Conservation (phyloP, 331 rosid species). For the Dryas integrifolia region DNA sequence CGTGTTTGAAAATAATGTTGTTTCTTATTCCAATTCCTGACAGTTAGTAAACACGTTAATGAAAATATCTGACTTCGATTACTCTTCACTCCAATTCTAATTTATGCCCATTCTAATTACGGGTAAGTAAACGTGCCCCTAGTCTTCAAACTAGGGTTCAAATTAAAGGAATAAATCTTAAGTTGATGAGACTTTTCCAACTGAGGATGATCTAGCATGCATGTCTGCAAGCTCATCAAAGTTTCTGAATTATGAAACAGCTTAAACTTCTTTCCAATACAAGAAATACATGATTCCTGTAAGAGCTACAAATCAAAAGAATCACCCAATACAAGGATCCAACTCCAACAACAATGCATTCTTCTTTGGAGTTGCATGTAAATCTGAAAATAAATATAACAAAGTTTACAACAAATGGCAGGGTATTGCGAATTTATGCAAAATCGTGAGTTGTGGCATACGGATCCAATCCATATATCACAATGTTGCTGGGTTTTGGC, state of each 20-base stretch:
- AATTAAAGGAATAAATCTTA: too few relatives aligned
- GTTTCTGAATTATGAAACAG: background rate
- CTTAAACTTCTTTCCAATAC: conserved; percentile 12
- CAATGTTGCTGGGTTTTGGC: conserved; percentile 32
- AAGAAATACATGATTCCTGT: conserved; percentile 27
- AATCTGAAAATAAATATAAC: conserved; percentile 28
- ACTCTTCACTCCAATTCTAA: too few relatives aligned
- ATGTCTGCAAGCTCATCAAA: background rate
- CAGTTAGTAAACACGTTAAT: too few relatives aligned
- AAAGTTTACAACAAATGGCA: conserved; percentile 49
- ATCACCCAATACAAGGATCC: conserved; percentile 55
- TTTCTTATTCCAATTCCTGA: too few relatives aligned
- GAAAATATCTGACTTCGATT: too few relatives aligned
- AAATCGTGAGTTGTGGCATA: conserved; percentile 26
- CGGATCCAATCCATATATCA: conserved; percentile 30
- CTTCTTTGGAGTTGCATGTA: conserved; percentile 20
- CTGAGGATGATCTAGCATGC: background rate
- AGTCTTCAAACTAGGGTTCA: too few relatives aligned
- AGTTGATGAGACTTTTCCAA: background rate
- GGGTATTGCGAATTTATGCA: conserved; percentile 24
- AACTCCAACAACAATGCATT: conserved; percentile 41
- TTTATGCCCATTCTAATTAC: too few relatives aligned
- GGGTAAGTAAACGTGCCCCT: too few relatives aligned
- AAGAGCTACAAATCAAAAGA: conserved; percentile 48
- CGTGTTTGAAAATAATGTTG: too few relatives aligned